Base-by-base conservation (phyloP, 2,329 filamentous ascomycete genomes). In the Fusarium sp. region DNA sequence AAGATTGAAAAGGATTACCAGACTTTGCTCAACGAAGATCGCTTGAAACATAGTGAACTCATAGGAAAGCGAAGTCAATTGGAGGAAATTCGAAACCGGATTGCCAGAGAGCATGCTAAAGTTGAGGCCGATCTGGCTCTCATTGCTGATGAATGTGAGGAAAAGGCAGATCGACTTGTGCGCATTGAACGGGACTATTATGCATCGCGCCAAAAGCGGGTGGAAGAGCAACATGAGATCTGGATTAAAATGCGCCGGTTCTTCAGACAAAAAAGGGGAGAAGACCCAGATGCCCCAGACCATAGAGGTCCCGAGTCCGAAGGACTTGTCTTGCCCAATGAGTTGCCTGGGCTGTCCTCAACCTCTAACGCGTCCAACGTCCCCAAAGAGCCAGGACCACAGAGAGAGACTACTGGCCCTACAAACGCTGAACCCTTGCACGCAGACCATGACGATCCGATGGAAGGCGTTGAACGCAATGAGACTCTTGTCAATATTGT, bases 41-140 rank as follows among this genome's bases (percentile, higher is more conserved):
- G 74, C 20, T 65, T 75, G 17, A 73, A 79, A 32, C 66, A 78
- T 6, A 73, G 71, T 48, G 72, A 64, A 10, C 56, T 79, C 11
- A 74, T 68, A 11, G 74, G 73, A 17, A 73, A 72, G 45, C 74
- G 74, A 19, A 67, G 64, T 15, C 61, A 76, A 46, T 67, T 79
- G 7, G 67, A 54, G 22, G 73, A 78, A 59, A 68, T 71, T 13
- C 74, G 75, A 39, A 65, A 61, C 10, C 72, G 74, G 5, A 58
- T 80, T n/a, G 68, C 71, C 2, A 71, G 65, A 28, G 75, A 79
- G 56, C 71, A 79, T 41, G 73, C 74, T 30, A 69, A 75, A 41
- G 70, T 77, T n/a, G 83, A 82, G 74, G 75, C 78, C 33, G 76
- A 79, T 33, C 72, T 84, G 22, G 76, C 75, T 14, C 63, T 62